Conservation (phyloP, 768 basidiomycete genomes). For the Crassisporium funariophilum region DNA sequence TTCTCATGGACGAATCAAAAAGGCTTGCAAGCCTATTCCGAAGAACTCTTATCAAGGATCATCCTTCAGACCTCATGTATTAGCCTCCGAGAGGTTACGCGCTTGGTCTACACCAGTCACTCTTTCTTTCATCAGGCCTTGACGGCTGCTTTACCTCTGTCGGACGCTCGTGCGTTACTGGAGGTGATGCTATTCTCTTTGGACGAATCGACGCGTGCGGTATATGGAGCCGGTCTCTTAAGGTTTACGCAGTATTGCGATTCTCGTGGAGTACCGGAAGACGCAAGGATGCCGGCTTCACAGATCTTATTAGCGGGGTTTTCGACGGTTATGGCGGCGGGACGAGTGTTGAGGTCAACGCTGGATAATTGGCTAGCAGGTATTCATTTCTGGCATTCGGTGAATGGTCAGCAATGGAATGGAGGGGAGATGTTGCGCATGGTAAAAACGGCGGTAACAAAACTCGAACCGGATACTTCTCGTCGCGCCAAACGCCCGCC, state of each 20-base stretch:
- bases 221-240: constrained; percentile 21
- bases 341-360: background rate
- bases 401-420: constrained; percentile 12
- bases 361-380: constrained; percentile 15
- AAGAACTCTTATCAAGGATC: background rate
- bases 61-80: constrained; percentile 8
- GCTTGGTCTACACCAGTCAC: constrained; percentile 8
- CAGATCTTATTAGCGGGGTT: constrained; percentile 17
- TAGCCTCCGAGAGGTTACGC: constrained; percentile 4
- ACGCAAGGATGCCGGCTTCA: constrained; percentile 19
- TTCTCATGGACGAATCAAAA: background rate
- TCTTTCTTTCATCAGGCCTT: background rate
- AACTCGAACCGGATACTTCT: constrained; percentile 11
- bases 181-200: constrained; percentile 9
- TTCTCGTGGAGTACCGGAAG: constrained; percentile 13
- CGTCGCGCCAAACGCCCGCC: constrained; percentile 14
- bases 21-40: constrained; percentile 5
- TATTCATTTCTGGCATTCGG: constrained; percentile 13
- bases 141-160: background rate
- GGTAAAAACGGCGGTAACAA: constrained; percentile 9
- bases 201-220: constrained; percentile 1
- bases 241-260: constrained; percentile 27
- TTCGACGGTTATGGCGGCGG: background rate
- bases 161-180: background rate
- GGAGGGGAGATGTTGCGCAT: constrained; percentile 24